These are phyloP conservation scores for Pseudonitzschia pungens DNA, from an alignment of 108 stramenopile genomes.

Conservation along the genomic window DNA sequence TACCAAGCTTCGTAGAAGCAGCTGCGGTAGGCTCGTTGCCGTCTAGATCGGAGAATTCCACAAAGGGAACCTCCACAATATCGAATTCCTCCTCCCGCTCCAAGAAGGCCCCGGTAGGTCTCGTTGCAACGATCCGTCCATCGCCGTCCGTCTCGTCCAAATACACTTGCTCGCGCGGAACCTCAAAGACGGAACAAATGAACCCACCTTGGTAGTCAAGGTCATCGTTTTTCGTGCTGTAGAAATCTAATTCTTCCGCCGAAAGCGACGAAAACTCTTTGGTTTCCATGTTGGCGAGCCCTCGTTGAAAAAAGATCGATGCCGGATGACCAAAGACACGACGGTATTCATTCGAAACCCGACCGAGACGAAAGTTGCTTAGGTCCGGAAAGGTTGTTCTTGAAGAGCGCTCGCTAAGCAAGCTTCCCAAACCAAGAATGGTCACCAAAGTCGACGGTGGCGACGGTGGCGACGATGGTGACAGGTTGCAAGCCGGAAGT, in stretches of 20 bases:
- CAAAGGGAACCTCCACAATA: constrained; percentile 31
- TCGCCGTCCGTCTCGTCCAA: constrained; percentile 9
- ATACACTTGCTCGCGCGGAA: constrained; percentile 46
- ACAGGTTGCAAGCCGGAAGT: neutral
- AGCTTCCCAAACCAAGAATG: constrained; percentile 81
- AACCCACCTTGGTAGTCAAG: constrained; percentile 30
- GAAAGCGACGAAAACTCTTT: constrained; percentile 75
- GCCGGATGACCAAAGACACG: constrained; percentile 84
- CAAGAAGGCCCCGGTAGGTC: constrained; percentile 42
- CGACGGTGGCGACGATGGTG: neutral
- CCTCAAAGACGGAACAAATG: constrained; percentile 77
- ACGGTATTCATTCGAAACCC: constrained; percentile 63
- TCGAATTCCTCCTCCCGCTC: constrained; percentile 75
- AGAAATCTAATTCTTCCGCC: constrained; percentile 47
- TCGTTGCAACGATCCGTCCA: neutral
- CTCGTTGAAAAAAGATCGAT: constrained; percentile 79
- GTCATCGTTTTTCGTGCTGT: neutral
- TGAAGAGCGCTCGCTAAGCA: constrained; percentile 63
- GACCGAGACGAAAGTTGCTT: constrained; percentile 71
- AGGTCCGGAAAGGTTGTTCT: constrained; percentile 77
- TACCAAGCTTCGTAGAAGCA: constrained; percentile 25
- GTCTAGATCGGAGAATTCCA: neutral
- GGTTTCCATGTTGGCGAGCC: constrained; percentile 60
- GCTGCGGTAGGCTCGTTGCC: neutral
- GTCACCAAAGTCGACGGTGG: constrained; percentile 35